These are phyloP conservation scores for Dactylella cylindrospora DNA, from an alignment of 2,329 filamentous ascomycete genomes.

Conservation along the genomic window DNA sequence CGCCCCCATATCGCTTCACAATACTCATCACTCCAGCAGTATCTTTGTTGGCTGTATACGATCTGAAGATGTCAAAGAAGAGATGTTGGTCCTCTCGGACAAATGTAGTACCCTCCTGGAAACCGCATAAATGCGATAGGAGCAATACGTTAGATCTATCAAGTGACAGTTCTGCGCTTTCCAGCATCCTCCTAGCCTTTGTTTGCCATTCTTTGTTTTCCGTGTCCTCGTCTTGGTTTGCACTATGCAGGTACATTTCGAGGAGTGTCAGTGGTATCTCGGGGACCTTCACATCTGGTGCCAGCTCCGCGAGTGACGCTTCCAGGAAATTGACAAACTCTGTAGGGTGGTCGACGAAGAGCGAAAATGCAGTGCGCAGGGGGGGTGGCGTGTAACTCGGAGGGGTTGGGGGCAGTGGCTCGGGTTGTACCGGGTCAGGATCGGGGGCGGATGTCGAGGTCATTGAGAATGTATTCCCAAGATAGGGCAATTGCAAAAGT, in stretches of 20 bases:
- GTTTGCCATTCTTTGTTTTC: constrained; percentile 80
- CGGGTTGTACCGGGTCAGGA: background rate
- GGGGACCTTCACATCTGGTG: constrained; percentile 49
- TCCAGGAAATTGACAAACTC: constrained; percentile 93
- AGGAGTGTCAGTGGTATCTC: constrained; percentile 95
- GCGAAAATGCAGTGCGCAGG: constrained; percentile 87
- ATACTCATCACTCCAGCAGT: constrained; percentile 88
- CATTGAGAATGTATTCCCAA: constrained; percentile 17
- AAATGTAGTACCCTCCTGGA: constrained; percentile 83
- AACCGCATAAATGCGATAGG: constrained; percentile 86
- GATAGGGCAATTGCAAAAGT: constrained; percentile 24
- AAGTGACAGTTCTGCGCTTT: constrained; percentile 70
- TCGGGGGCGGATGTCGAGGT: background rate
- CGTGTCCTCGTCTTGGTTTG: constrained; percentile 64
- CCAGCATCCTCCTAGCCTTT: constrained; percentile 86
- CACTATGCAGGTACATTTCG: constrained; percentile 95
- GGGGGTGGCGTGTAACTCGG: constrained; percentile 74
- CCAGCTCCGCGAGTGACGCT: constrained; percentile 73
- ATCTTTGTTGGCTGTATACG: constrained; percentile 88
- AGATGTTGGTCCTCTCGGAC: constrained; percentile 93
- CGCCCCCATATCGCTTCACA: constrained; percentile 83
- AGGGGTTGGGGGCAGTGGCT: constrained; percentile 45
- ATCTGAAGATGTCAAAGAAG: constrained; percentile 92
- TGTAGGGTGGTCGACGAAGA: constrained; percentile 89
- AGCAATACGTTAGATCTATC: constrained; percentile 93